Conservation (phyloP, 1,284 basidiomycete genomes). For the Dichomitus squalens region DNA sequence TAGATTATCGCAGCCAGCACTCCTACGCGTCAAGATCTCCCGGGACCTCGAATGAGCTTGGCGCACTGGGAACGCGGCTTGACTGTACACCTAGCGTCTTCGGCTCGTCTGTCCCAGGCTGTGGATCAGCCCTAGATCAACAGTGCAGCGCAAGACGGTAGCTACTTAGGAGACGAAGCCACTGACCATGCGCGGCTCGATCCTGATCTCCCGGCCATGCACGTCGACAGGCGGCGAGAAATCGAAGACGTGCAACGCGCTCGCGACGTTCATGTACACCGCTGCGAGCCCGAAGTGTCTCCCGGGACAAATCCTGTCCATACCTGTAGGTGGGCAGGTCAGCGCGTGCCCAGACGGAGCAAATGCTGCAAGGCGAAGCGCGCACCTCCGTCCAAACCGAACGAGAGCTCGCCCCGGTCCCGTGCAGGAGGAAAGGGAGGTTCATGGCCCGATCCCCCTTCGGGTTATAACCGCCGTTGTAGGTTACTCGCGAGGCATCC, state of each 20-base stretch:
- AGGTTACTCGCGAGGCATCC: too few relatives aligned
- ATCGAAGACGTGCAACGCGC: conserved; percentile 6
- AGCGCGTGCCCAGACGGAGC: too few relatives aligned
- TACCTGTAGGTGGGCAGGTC: too few relatives aligned
- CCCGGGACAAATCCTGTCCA: conserved; percentile 21
- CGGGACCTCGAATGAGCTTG: not conserved
- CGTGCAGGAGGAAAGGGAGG: conserved; percentile 11
- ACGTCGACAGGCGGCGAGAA: conserved; percentile 3
- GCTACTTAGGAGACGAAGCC: conserved; percentile 9
- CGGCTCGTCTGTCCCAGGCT: conserved; percentile 4
- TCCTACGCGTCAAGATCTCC: too few relatives aligned
- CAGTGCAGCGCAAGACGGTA: not conserved
- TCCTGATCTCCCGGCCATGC: not conserved
- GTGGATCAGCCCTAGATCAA: not conserved
- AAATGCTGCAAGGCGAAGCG: not conserved
- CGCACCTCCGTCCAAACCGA: conserved; percentile 28
- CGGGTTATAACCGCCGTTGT: too few relatives aligned
- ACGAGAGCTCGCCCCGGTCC: conserved; percentile 12
- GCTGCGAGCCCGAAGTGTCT: conserved; percentile 12
- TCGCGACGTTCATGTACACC: conserved; percentile 13
- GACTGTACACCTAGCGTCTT: conserved; percentile 13
- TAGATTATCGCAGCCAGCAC: too few relatives aligned
- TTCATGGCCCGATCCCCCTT: too few relatives aligned
- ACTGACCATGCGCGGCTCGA: not conserved
- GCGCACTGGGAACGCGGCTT: conserved; percentile 6